Evolutionary conservation across 176 grass and related monocot genomes (phyloP).

Genomic region (Hyparrhenia diplandra): DNA sequence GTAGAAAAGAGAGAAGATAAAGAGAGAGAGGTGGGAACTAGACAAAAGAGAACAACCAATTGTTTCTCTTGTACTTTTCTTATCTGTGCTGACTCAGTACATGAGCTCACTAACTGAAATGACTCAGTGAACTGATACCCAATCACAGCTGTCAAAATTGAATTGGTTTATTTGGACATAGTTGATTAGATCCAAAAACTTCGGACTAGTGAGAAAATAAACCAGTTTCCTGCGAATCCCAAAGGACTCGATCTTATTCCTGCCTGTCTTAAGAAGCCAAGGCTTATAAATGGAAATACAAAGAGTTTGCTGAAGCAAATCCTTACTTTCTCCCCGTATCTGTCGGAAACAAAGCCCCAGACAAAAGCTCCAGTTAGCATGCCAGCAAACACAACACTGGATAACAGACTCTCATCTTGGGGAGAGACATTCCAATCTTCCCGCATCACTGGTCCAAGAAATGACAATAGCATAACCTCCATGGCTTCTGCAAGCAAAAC

Average conservation of each 20-base stretch:
- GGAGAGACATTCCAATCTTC: constrained; percentile 54
- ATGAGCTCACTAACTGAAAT: not conserved
- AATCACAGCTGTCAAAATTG: no score
- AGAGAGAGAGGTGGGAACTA: not conserved
- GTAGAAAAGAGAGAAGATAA: not conserved
- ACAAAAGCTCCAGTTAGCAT: constrained; percentile 45
- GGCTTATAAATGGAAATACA: not conserved
- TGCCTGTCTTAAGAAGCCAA: not conserved
- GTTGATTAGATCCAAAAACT: not conserved
- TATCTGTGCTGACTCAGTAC: not conserved
- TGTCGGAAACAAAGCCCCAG: constrained; percentile 68
- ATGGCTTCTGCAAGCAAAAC: constrained; percentile 67
- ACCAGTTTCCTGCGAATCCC: not conserved
- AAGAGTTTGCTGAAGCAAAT: not conserved
- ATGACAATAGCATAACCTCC: constrained; percentile 72
- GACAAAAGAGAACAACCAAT: not conserved
- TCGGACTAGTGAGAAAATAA: not conserved
- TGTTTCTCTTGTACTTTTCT: not conserved
- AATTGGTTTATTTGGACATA: no score
- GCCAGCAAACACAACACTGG: constrained; percentile 68
- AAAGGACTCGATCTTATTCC: not conserved
- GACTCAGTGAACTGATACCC: not conserved
- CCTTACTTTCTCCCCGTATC: constrained; percentile 60
- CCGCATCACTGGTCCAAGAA: constrained; percentile 51
- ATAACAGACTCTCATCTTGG: constrained; percentile 56